Conservation (phyloP, 225 moss, liverwort and hornwort species). For the Climacium dendroides region DNA sequence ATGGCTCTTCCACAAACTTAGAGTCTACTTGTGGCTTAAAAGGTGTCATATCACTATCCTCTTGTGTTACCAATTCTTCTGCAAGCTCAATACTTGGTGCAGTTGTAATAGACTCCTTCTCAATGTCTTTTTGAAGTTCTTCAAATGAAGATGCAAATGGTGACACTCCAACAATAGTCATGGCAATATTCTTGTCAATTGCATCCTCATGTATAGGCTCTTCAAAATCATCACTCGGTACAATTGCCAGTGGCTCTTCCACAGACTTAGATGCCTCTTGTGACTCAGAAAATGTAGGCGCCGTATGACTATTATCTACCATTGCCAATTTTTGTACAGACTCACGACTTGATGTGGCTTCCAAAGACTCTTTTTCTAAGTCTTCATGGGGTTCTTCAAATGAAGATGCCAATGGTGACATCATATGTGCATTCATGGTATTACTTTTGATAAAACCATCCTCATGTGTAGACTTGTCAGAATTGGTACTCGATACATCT, state of each 20-base stretch:
- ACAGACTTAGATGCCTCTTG: not conserved
- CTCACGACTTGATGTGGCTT: not conserved
- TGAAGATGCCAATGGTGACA: not conserved
- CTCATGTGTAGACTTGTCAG: not conserved
- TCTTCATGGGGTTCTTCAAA: not conserved
- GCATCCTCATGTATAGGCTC: not conserved
- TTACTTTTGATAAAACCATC: not conserved
- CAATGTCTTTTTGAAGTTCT: not conserved
- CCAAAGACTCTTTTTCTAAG: not conserved
- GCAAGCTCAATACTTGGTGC: not conserved
- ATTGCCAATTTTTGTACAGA: not conserved
- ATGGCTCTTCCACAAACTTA: not conserved
- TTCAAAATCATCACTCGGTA: not conserved
- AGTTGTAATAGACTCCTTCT: not conserved
- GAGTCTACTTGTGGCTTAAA: not conserved
- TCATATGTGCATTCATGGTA: too few relatives aligned
- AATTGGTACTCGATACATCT: not conserved
- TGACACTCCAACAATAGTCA: not conserved
- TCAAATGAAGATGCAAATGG: not conserved
- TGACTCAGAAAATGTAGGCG: not conserved
- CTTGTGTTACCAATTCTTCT: not conserved
- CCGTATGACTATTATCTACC: not conserved
- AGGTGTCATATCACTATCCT: not conserved
- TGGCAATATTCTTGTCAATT: not conserved
- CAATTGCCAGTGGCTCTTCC: not conserved